Conservation (phyloP, 768 basidiomycete species). For the Rhodotorula kratochvilovae region DNA sequence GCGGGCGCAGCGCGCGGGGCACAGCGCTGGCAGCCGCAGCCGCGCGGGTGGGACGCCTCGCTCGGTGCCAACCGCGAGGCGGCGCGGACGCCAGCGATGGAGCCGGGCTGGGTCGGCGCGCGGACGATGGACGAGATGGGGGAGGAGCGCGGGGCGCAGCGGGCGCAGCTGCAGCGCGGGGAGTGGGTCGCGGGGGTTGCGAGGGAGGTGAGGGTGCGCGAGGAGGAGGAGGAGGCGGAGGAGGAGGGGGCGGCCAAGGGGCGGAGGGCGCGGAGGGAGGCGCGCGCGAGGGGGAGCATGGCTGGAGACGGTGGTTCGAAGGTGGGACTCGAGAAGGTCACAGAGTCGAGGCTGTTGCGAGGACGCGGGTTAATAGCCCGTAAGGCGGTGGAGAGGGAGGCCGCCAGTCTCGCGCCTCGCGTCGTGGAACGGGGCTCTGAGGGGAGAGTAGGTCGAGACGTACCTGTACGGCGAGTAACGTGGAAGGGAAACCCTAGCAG, state of each 20-base stretch:
- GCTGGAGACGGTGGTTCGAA: no score
- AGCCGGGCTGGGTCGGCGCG: constrained; percentile 6
- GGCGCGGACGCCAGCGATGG: neutral
- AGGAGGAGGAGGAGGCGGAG: no score
- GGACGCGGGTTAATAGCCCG: no score
- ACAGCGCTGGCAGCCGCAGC: constrained; percentile 33
- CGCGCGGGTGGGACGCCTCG: constrained; percentile 21
- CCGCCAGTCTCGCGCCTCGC: no score
- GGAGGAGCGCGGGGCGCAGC: constrained; percentile 26
- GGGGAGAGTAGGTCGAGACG: no score
- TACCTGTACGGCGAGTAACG: no score
- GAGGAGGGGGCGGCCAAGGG: neutral
- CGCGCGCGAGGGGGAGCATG: constrained; percentile 10
- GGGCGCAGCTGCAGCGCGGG: constrained; percentile 26
- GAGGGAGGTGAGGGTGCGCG: constrained; percentile 13
- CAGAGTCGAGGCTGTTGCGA: no score
- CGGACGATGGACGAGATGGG: constrained; percentile 15
- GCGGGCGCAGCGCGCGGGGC: neutral
- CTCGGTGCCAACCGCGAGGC: constrained; percentile 10
- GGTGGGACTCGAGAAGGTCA: no score
- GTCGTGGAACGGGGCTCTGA: no score
- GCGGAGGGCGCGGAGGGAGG: neutral
- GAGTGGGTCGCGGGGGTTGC: constrained; percentile 25
- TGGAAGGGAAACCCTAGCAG: no score
- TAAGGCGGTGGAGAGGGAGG: no score